phyloP scores from a whole-genome alignment of 2,329 filamentous ascomycete species.

The Tolypocladium ovalisporum region DNA sequence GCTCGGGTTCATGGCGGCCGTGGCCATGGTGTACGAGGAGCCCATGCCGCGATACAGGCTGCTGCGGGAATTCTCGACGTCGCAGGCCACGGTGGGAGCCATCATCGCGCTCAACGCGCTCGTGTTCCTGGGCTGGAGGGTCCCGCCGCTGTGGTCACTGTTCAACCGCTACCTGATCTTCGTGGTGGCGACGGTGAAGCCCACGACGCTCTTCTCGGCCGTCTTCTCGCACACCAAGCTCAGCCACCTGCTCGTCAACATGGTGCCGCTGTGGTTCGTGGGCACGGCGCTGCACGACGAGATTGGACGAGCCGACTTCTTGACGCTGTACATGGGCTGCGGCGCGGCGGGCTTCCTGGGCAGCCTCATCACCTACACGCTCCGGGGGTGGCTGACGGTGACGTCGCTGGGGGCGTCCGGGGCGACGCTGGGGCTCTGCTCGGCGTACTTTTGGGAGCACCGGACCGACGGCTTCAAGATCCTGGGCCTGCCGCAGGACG shows the following conservation, averaged over 20 bases:
- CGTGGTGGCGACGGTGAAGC: constrained; percentile 52
- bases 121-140: constrained; percentile 48
- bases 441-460: constrained; percentile 52
- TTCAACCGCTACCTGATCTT: constrained; percentile 61
- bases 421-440: constrained; percentile 48
- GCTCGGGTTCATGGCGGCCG: constrained; percentile 28
- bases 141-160: constrained; percentile 52
- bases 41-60: constrained; percentile 40
- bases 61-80: constrained; percentile 49
- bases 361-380: constrained; percentile 41
- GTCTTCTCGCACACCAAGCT: constrained; percentile 58
- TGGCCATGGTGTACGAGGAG: constrained; percentile 41
- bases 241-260: constrained; percentile 53
- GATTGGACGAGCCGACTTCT: constrained; percentile 55
- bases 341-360: constrained; percentile 48
- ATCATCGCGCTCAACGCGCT: constrained; percentile 50
- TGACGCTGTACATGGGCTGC: constrained; percentile 53
- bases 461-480: constrained; percentile 45
- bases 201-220: constrained; percentile 50
- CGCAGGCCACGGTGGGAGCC: constrained; percentile 51
- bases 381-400: constrained; percentile 31
- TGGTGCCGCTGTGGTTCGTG: constrained; percentile 53
- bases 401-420: constrained; percentile 58
- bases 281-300: constrained; percentile 60
- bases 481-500: constrained; percentile 46